Percentiles rank a stretch among this genome's conserved stretches.
Evolutionary conservation across 139 green algal genomes (phyloP).

Genomic region (Haematococcus lacustris): DNA sequence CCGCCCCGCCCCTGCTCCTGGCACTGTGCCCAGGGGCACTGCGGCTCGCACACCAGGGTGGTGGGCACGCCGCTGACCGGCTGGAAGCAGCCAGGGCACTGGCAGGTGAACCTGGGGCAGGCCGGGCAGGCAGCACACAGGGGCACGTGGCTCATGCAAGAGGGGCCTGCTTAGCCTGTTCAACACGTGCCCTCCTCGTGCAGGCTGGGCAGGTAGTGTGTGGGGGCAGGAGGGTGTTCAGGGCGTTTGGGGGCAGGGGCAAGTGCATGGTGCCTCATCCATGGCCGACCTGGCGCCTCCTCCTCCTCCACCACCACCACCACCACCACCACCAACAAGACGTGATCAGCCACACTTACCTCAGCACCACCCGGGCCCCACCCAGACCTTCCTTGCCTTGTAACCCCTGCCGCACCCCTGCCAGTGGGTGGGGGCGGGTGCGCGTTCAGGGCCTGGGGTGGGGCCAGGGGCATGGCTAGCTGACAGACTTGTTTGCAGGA

Average conservation of each 20-base stretch:
- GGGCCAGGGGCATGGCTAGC: too few species aligned
- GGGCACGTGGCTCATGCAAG: not conserved
- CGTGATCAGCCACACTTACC: too few species aligned
- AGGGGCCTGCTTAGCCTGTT: not conserved
- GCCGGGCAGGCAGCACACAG: not conserved
- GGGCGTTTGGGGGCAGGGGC: not conserved
- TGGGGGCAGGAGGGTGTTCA: not conserved
- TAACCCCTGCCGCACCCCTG: too few species aligned
- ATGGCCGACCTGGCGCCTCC: too few species aligned
- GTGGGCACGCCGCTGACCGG: not conserved
- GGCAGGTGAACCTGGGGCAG: conserved; percentile 4
- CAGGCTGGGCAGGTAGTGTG: not conserved
- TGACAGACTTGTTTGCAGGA: too few species aligned
- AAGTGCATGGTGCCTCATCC: too few species aligned
- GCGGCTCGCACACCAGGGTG: not conserved
- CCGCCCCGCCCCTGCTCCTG: not conserved
- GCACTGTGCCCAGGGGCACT: conserved; percentile 3
- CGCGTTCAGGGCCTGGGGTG: too few species aligned
- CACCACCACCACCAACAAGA: too few species aligned
- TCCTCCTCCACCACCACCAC: too few species aligned
- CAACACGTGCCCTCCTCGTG: not conserved
- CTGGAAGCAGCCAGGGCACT: conserved; percentile 7
- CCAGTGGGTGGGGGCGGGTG: too few species aligned
- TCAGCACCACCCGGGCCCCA: too few species aligned
- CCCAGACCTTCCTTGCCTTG: too few species aligned